Conservation (phyloP, 805 yeast species). For the Saccharomycopsis vini region DNA sequence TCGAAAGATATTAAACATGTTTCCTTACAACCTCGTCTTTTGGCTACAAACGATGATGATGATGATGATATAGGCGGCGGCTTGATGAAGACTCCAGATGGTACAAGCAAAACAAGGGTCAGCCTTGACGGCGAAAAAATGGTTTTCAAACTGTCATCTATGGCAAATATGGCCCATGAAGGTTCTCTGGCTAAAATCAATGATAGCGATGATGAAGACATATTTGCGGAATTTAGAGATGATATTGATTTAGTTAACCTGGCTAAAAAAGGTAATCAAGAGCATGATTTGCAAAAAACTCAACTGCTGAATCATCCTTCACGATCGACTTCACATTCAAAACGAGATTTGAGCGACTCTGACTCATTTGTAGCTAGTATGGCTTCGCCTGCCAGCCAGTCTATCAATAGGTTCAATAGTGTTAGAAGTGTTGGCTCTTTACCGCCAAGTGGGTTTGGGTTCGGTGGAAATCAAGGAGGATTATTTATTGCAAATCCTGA, state of each 20-base stretch:
- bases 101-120: neutral
- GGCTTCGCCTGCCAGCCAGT: neutral
- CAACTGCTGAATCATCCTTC: too few relatives aligned
- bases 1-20: conserved; percentile 16
- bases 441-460: neutral
- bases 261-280: neutral
- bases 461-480: neutral
- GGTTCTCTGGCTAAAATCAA: neutral
- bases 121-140: neutral
- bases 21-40: conserved; percentile 13
- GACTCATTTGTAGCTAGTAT: neutral
- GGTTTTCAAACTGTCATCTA: neutral
- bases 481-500: conserved; percentile 19
- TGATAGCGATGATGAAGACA: conserved; percentile 14
- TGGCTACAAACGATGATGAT: conserved; percentile 13
- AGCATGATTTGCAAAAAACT: too few relatives aligned
- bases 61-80: conserved; percentile 14
- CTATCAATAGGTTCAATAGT: conserved; percentile 2
- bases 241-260: conserved; percentile 10
- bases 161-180: neutral
- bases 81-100: neutral
- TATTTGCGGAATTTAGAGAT: conserved; percentile 15
- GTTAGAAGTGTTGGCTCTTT: conserved; percentile 1
- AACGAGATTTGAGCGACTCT: too few relatives aligned
- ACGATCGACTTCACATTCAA: too few relatives aligned